A percentile compares a stretch with the other conserved stretches of the same genome.
Conservation (phyloP, 257 asterid species). For the Solanum pimpinellifolium region DNA sequence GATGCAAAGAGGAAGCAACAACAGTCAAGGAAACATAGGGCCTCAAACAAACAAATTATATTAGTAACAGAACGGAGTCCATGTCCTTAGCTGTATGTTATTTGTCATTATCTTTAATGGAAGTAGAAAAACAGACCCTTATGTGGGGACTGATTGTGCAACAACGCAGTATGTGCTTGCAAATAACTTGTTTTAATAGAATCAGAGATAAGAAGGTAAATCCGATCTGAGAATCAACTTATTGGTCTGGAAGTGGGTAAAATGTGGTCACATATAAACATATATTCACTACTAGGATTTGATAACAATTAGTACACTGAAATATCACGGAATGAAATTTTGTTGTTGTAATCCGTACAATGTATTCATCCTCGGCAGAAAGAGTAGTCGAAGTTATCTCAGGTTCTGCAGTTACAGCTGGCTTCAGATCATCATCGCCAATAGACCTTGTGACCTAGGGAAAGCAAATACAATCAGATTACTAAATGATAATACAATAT, state of each 20-base stretch:
- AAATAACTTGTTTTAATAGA: neutral
- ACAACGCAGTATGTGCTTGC: neutral
- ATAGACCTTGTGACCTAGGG: conserved; percentile 86
- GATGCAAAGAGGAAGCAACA: neutral
- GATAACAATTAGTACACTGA: neutral
- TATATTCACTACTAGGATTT: neutral
- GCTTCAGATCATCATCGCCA: conserved; percentile 96
- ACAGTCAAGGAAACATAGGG: neutral
- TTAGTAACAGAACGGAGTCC: neutral
- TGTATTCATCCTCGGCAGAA: conserved; percentile 67
- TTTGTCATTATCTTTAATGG: neutral
- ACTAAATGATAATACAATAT: neutral
- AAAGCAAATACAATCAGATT: neutral
- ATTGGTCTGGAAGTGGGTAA: neutral
- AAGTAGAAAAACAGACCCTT: neutral
- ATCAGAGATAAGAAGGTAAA: neutral
- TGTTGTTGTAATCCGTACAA: conserved; percentile 30
- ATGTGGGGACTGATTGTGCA: neutral
- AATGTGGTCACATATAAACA: neutral
- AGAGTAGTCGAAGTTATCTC: conserved; percentile 67
- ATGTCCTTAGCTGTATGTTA: neutral
- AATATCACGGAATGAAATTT: neutral
- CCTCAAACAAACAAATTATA: neutral
- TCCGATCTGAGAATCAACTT: neutral
- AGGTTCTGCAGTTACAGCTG: conserved; percentile 93